These are phyloP conservation scores for Blakeslea trispora DNA, from an alignment of 371 early-diverging fungal genomes.

Conservation along the genomic window DNA sequence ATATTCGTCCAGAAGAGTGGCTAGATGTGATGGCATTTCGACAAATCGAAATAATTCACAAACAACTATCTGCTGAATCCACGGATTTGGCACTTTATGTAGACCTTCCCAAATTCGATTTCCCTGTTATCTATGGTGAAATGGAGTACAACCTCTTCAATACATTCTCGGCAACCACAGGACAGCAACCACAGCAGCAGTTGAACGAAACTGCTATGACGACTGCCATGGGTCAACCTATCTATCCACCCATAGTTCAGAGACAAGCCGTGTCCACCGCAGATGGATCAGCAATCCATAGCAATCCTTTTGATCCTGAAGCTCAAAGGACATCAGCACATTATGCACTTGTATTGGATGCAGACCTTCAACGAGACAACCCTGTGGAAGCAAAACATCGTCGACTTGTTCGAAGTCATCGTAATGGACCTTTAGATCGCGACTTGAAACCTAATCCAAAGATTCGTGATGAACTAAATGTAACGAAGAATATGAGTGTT, in stretches of 20 bases:
- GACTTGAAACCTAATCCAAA: slow-evolving; percentile 95
- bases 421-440: slow-evolving; percentile 87
- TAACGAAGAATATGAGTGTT: too few relatives aligned
- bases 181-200: slow-evolving; percentile 8
- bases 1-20: slow-evolving; percentile 86
- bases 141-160: slow-evolving; percentile 48
- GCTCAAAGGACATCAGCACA: slow-evolving; percentile 7
- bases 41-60: slow-evolving; percentile 78
- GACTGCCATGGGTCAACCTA: slow-evolving; percentile 38
- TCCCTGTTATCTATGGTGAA: slow-evolving; percentile 89
- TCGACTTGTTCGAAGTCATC: slow-evolving; percentile 87
- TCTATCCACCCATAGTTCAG: slow-evolving; percentile 12
- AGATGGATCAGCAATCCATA: too few relatives aligned
- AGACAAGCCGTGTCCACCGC: background rate
- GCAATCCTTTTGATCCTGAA: too few relatives aligned
- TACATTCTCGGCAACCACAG: slow-evolving; percentile 17
- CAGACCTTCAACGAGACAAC: slow-evolving; percentile 80
- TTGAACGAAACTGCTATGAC: slow-evolving; percentile 26
- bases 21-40: slow-evolving; percentile 86
- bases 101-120: slow-evolving; percentile 92
- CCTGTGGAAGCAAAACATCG: slow-evolving; percentile 96
- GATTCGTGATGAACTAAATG: slow-evolving; percentile 91
- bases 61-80: slow-evolving; percentile 56
- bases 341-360: slow-evolving; percentile 60
- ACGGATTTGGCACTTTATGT: slow-evolving; percentile 76